Conservation (phyloP, 495 filamentous ascomycete species). For the Neurospora discreta region DNA sequence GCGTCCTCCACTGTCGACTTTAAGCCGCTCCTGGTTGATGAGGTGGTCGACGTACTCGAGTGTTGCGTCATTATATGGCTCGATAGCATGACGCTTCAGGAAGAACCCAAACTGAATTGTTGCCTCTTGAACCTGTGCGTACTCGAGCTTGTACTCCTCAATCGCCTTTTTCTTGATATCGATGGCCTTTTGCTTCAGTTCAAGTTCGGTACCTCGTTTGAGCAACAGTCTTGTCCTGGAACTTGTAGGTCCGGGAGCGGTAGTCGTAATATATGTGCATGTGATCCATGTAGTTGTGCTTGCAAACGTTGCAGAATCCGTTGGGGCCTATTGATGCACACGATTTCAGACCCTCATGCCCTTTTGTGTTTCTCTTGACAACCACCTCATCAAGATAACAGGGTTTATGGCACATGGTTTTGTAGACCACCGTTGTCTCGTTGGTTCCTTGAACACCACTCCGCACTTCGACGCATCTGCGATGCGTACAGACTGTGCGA, state of each 20-base stretch:
- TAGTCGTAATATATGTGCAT: conserved; percentile 7
- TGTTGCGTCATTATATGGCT: conserved; percentile 28
- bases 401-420: conserved; percentile 6
- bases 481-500: conserved; percentile 7
- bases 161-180: conserved; percentile 4
- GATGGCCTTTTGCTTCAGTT: conserved; percentile 3
- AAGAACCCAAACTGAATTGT: conserved; percentile 29
- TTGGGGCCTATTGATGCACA: not conserved
- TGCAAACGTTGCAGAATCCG: not conserved
- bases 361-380: conserved; percentile 7
- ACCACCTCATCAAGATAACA: not conserved
- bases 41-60: conserved; percentile 28
- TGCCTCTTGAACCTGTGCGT: conserved; percentile 21
- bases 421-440: conserved; percentile 5
- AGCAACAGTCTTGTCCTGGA: not conserved
- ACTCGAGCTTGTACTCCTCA: conserved; percentile 21
- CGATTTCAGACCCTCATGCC: not conserved
- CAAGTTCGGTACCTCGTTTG: not conserved
- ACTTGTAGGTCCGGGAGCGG: not conserved
- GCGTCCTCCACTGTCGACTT: not conserved
- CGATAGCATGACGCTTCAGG: conserved; percentile 27
- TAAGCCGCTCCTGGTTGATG: conserved; percentile 14
- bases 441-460: conserved; percentile 2
- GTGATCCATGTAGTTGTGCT: conserved; percentile 4
- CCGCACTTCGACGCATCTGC: conserved; percentile 4